Evolutionary conservation across 2,329 filamentous ascomycete genomes (phyloP).

Genomic region (Boeremia exigua): DNA sequence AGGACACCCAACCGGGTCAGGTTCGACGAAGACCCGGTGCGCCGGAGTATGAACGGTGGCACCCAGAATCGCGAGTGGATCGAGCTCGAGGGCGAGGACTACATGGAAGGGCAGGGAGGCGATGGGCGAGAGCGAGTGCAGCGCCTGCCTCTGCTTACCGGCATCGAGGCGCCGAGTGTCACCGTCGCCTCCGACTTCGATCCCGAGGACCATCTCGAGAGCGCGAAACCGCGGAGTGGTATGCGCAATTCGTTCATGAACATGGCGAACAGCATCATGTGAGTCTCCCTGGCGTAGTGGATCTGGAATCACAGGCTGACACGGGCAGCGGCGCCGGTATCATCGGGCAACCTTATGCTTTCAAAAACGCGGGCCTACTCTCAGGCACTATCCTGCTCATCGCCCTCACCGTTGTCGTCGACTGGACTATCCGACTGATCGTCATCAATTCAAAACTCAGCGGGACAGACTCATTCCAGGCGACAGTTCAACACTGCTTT

Average conservation of each 20-base stretch:
- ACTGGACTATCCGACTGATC: slow-evolving; percentile 98
- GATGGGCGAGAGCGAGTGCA: slow-evolving; percentile 55
- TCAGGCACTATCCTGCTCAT: slow-evolving; percentile 81
- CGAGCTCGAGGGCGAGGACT: slow-evolving; percentile 67
- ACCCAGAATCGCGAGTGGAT: slow-evolving; percentile 50
- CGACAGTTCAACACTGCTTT: slow-evolving; percentile 95
- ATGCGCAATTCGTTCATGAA: slow-evolving; percentile 96
- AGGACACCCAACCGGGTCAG: slow-evolving; percentile 75
- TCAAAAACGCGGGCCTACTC: slow-evolving; percentile 85
- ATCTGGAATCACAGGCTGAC: slow-evolving; percentile 19
- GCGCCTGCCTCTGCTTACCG: slow-evolving; percentile 74
- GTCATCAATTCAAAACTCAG: slow-evolving; percentile 97
- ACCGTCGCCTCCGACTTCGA: slow-evolving; percentile 69
- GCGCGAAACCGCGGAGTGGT: slow-evolving; percentile 79
- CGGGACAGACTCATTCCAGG: slow-evolving; percentile 91
- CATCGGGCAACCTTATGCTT: slow-evolving; percentile 89
- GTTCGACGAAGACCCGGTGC: slow-evolving; percentile 61
- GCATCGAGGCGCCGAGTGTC: slow-evolving; percentile 81
- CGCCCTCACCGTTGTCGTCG: slow-evolving; percentile 79
- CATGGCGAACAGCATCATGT: slow-evolving; percentile 98
- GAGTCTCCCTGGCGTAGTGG: slow-evolving; percentile 11
- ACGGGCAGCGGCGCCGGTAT: slow-evolving; percentile 64
- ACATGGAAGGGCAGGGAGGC: slow-evolving; percentile 53
- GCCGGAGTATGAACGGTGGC: slow-evolving; percentile 45
- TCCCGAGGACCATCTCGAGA: slow-evolving; percentile 65